These are phyloP conservation scores for Clarkia xantiana DNA, from an alignment of 345 rosid species.

Conservation along the genomic window DNA sequence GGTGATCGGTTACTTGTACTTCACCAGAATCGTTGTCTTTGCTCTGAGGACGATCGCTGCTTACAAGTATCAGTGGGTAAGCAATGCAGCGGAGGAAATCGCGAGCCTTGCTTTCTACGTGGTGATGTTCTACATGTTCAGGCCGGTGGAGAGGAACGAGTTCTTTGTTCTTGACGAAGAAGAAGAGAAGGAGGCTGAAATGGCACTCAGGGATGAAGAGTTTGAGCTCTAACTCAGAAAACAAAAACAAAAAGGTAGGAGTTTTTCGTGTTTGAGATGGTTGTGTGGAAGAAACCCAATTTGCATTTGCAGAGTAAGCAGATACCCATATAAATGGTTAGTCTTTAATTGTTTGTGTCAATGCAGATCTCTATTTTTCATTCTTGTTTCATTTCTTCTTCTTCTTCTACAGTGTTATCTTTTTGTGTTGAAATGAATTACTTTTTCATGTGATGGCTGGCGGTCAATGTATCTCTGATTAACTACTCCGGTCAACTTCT, in stretches of 20 bases:
- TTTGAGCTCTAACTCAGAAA: constrained; percentile 57
- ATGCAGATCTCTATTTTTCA: no score
- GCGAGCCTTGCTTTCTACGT: constrained; percentile 67
- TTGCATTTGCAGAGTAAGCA: no score
- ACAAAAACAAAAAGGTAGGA: background rate
- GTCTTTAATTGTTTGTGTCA: no score
- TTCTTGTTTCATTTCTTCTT: background rate
- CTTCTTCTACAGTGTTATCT: background rate
- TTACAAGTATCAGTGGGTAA: constrained; percentile 92
- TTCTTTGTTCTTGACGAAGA: constrained; percentile 77
- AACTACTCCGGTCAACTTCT: background rate
- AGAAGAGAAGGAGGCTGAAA: constrained; percentile 89
- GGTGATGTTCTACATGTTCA: constrained; percentile 80
- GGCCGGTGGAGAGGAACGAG: constrained; percentile 87
- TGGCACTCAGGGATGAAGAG: constrained; percentile 73
- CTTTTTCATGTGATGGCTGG: background rate
- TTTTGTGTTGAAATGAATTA: background rate
- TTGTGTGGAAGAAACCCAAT: no score
- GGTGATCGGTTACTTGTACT: constrained; percentile 79
- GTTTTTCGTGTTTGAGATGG: background rate
- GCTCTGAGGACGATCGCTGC: constrained; percentile 78
- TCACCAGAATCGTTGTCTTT: constrained; percentile 81
- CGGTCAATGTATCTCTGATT: constrained; percentile 1
- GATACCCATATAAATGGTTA: no score
- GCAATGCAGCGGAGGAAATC: constrained; percentile 72